These are phyloP conservation scores for Daedalea quercina DNA, from an alignment of 768 basidiomycete species.

Conservation along the genomic window DNA sequence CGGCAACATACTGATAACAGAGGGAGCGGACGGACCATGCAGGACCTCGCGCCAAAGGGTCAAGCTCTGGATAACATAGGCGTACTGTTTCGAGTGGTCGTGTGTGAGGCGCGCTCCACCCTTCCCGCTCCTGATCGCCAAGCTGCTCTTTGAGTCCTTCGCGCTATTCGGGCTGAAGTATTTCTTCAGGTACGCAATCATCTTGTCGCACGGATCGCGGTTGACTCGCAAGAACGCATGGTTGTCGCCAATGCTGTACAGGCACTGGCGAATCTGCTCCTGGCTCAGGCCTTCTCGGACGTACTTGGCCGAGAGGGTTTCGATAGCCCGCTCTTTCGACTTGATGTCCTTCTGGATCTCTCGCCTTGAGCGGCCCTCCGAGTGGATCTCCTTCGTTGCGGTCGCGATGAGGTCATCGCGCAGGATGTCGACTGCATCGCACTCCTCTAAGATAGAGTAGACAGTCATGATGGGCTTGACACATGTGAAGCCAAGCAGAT, in stretches of 20 bases:
- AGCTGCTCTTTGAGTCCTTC: conserved; percentile 54
- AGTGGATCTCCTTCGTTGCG: conserved; percentile 79
- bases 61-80: conserved; percentile 80
- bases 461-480: conserved; percentile 76
- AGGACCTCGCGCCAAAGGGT: conserved; percentile 84
- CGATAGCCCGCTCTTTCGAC: conserved; percentile 79
- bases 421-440: conserved; percentile 59
- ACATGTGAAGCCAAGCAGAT: conserved; percentile 73
- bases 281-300: conserved; percentile 49
- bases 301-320: conserved; percentile 61
- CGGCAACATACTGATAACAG: neutral
- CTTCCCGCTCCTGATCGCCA: conserved; percentile 78
- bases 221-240: conserved; percentile 83
- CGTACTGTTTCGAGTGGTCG: conserved; percentile 80
- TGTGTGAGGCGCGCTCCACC: conserved; percentile 78
- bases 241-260: conserved; percentile 88
- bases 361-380: conserved; percentile 61
- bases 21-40: conserved; percentile 45
- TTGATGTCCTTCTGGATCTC: conserved; percentile 85
- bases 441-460: conserved; percentile 55
- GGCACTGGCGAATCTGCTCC: conserved; percentile 67
- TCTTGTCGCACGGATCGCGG: conserved; percentile 81
- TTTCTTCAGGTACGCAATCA: conserved; percentile 71
- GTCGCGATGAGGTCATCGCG: conserved; percentile 69
- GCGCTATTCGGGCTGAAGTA: conserved; percentile 72